A percentile compares a stretch with the other conserved stretches of the same genome.
Conservation (phyloP, 139 green algal species). For the Micractinium sp. region DNA sequence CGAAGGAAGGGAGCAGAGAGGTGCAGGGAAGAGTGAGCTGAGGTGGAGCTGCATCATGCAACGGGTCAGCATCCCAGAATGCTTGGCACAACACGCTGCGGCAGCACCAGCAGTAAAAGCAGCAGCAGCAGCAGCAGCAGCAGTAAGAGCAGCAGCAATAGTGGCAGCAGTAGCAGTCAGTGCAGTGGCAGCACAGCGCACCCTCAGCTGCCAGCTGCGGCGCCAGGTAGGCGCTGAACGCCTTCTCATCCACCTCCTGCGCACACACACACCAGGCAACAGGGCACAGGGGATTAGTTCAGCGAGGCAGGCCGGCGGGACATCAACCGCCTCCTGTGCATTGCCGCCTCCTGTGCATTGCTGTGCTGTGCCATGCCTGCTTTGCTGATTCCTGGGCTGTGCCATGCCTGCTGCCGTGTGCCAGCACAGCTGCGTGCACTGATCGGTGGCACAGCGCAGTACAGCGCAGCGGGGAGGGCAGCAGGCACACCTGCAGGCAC, state of each 20-base stretch:
- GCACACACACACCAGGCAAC: constrained; percentile 11
- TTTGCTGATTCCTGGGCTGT: neutral
- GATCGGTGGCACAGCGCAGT: neutral
- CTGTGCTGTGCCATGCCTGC: too few relatives aligned
- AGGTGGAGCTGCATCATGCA: too few relatives aligned
- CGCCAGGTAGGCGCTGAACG: constrained; percentile 54
- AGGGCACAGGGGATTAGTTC: neutral
- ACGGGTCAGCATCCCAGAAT: too few relatives aligned
- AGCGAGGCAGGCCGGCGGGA: neutral
- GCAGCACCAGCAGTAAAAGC: neutral
- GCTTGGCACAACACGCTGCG: neutral
- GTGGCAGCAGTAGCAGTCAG: neutral
- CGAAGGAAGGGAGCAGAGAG: too few relatives aligned
- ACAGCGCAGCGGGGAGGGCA: neutral
- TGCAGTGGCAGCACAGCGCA: neutral
- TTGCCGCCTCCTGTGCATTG: too few relatives aligned
- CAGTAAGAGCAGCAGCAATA: neutral
- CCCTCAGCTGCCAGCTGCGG: constrained; percentile 34
- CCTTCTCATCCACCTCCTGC: constrained; percentile 89
- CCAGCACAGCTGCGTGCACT: too few relatives aligned
- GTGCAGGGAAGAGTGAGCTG: neutral
- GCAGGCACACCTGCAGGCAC: constrained; percentile 43
- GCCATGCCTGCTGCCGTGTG: too few relatives aligned
- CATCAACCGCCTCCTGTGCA: neutral
- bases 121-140: neutral